Evolutionary conservation across 192 early-diverging fungal genomes (phyloP), one percentile per base, ranked within the genome.

Genomic region (Backusella psychrophila): DNA sequence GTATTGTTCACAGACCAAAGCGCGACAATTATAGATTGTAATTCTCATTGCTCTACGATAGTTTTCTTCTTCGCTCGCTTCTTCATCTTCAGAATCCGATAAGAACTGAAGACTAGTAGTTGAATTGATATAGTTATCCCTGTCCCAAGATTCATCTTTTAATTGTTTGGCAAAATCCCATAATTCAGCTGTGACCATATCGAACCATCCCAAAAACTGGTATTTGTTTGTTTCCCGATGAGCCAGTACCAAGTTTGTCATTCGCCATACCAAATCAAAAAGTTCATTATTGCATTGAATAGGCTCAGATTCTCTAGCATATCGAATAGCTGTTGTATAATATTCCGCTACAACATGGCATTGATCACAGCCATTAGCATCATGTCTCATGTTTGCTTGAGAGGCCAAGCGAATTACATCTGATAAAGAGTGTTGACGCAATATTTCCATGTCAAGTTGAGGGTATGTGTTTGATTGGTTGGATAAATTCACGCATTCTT

Each of bases 151-250:
- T 65, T 74, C 53, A 23, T 74, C 72, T 39, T 74, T 74, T 26
- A 74, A 41, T 39, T 59, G 53, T 15, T 74, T 74, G 4, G 53
- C 52, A 17, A 74, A 74, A 63, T 74, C 72, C 72, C 72, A 74
- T 23, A 74, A 35, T 59, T 74, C 72, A 15, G 35, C 8, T 1
- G 53, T 38, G 0, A 74, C 49, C 21, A 59, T 41, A 38, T 63
- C 72, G 38, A 74, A 74, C 72, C 72, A 74, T 19, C 23, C 34
- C 53, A 74, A 26, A 59, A 23, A 65, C 8, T 74, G 72, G 15
- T 56, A 29, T 59, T 52, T 74, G 38, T 39, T 52, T 52, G 72
- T 74, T 41, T 74, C 72, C 15, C 49, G 56, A 65, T 74, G 72
- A 63, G 35, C 33, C 33, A 35, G 23, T n/a, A 74, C 31, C 35